Conservation (phyloP, 2,329 filamentous ascomycete genomes). For the Chaetomiaceae sp. region DNA sequence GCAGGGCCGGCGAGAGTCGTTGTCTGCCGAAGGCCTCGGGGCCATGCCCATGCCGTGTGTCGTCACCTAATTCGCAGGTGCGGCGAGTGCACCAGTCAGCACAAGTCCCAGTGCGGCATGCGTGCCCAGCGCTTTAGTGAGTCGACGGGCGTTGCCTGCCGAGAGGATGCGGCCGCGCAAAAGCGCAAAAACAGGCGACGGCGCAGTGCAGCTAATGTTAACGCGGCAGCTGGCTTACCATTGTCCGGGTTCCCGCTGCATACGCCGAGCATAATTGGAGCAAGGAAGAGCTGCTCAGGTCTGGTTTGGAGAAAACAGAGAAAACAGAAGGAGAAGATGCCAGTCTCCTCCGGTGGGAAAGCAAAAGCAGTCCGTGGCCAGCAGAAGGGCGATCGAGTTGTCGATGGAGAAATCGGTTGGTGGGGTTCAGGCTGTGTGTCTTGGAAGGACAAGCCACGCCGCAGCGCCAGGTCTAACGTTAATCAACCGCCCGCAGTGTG, state of each 20-base stretch:
- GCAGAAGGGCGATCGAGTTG: conserved; percentile 9
- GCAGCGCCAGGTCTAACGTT: conserved; percentile 2
- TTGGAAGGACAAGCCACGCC: conserved; percentile 1
- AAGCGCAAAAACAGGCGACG: conserved; percentile 1
- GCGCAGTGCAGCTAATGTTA: no score
- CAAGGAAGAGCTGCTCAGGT: conserved; percentile 11
- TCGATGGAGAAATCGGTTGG: conserved; percentile 15
- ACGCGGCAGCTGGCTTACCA: conserved; percentile 37
- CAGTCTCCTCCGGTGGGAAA: not conserved
- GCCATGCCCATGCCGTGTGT: conserved; percentile 34
- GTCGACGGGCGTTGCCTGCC: not conserved
- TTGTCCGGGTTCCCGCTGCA: conserved; percentile 39
- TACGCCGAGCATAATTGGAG: conserved; percentile 42
- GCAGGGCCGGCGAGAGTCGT: conserved; percentile 43
- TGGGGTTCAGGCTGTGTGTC: conserved; percentile 12
- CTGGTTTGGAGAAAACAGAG: not conserved
- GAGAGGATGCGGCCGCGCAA: not conserved
- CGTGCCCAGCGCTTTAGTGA: not conserved
- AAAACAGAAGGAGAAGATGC: conserved; percentile 5
- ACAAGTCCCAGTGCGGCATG: conserved; percentile 2
- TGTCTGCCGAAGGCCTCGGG: conserved; percentile 40
- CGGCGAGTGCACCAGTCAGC: conserved; percentile 13
- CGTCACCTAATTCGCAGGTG: conserved; percentile 35
- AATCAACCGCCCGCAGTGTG: not conserved
- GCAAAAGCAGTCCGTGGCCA: conserved; percentile 6